Base-by-base conservation (phyloP, 768 basidiomycete genomes). In the Mycena olivaceomarginata region DNA sequence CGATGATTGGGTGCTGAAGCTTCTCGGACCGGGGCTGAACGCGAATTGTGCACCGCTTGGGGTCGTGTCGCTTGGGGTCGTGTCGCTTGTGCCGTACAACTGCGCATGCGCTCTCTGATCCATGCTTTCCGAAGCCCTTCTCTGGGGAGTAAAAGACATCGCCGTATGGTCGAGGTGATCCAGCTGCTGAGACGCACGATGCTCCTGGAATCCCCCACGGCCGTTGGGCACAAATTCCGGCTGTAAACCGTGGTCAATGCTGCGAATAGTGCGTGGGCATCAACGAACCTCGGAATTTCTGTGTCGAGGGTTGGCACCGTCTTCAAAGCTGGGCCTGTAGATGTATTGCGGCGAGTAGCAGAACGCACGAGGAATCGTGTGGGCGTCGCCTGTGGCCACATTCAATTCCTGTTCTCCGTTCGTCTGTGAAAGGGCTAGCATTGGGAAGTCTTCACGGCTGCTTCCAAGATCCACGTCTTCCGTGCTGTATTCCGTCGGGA, bases 311-410 rank as follows among this genome's bases (percentile, higher is more conserved):
- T 22, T 20, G 22, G 31, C 16, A 2, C 45, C 45, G 15, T 48
- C 25, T 31, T n/a, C 63, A 5, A 37, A 12, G n/a, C 13, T 22
- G 11, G 43, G 43, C 11, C 18, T 65, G 41, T 71, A 60, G 46
- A 41, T 51, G n/a, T 45, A 37, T 48, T 63, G 60, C 12, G 70
- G 70, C 11, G 70, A 71, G 25, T 51, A 43, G 60, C 45, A 64
- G 62, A 72, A 64, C 39, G 70, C 39, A 20, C 70, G 51, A n/a
- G 70, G 16, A 5, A 45, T 37, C 56, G 62, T 72, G 70, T 64
- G 43, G 39, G 48, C 62, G 40, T 48, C 37, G 31, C 13, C 56
- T 62, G 64, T 72, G 37, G 62, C 70, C 48, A 22, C 15, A 25
- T 64, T 39, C 15, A 72, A 53, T 53, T 16, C 48, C 48, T 62